Evolutionary conservation across 2,329 filamentous ascomycete genomes (phyloP), one percentile per base, ranked within the genome.

Genomic region (Pseudonectria foliicola): DNA sequence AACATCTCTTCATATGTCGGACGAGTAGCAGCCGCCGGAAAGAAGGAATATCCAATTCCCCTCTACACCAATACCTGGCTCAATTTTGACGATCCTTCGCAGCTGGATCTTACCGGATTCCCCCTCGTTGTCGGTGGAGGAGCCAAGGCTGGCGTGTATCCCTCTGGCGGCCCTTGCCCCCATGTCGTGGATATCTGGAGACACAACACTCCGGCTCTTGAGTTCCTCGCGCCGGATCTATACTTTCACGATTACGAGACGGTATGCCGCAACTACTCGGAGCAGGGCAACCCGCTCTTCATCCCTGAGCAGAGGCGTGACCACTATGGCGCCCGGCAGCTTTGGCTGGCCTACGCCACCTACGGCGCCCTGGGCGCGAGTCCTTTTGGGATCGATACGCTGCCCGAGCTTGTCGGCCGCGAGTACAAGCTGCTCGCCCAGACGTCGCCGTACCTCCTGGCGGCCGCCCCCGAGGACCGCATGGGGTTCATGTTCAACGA

Each of bases 261-360:
- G 1, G 57, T 64, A 0, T 73, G 69, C 37, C 46, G 43, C 10
- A 58, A 64, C 16, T 73, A 71, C 39, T 49, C 60, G 3, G 64
- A 68, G 32, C 51, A 59, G 4, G 49, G 53, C 10, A 64, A 71
- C 41, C 59, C 67, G 0, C 55, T 73, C 0, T 71, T 73, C 42
- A 71, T 73, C 25, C 70, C 70, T 0, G 70, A 73, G 51, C 70
- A 73, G 44, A 56, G 68, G 5, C 58, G 70, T 10, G 69, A 72
- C 34, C 66, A 67, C 25, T 56, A 62, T 18, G 67, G 67, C 6
- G 58, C 63, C 0, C 49, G 64, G 6, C 43, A 67, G 3, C 48
- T 68, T 1, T 70, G 64, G 63, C 33, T 58, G 0, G 60, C 67
- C 0, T 63, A 61, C 13, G 66, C 61, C 2, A 59, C 61, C 0